Conservation (phyloP, 2,329 filamentous ascomycete genomes). For the Cytospora leucostoma region DNA sequence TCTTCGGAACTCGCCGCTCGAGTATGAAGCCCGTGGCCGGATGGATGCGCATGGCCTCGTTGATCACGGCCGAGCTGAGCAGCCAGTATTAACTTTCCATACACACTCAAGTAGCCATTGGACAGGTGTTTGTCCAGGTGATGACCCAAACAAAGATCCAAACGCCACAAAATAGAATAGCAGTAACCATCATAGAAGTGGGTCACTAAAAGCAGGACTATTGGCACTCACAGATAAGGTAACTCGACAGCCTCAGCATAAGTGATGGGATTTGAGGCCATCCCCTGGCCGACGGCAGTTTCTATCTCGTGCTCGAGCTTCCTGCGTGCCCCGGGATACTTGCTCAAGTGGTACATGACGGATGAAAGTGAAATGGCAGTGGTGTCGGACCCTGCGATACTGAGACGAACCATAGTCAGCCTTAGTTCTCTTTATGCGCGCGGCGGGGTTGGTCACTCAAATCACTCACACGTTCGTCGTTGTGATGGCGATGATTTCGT, state of each 20-base stretch:
- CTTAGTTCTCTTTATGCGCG: background rate
- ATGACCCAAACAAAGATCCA: conserved; percentile 50
- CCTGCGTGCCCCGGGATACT: conserved; percentile 49
- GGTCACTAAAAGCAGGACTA: too few species aligned
- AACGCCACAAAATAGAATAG: too few species aligned
- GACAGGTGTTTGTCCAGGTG: conserved; percentile 34
- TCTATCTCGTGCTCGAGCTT: conserved; percentile 59
- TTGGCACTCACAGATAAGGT: conserved; percentile 29
- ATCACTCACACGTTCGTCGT: background rate
- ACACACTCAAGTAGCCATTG: background rate
- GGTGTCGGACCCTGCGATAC: conserved; percentile 58
- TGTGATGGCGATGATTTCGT: too few species aligned
- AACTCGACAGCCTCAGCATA: too few species aligned
- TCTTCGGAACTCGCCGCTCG: conserved; percentile 59
- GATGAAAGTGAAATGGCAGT: conserved; percentile 64
- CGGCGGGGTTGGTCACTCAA: conserved; percentile 15
- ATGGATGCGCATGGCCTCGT: conserved; percentile 64
- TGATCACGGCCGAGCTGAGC: conserved; percentile 58
- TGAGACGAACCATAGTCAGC: conserved; percentile 27
- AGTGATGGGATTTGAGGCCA: conserved; percentile 31
- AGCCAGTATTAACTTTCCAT: conserved; percentile 51
- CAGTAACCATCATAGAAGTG: too few species aligned
- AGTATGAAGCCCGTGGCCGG: conserved; percentile 59
- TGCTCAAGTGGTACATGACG: conserved; percentile 63
- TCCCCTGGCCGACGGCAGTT: conserved; percentile 39